Evolutionary conservation across 441 rosid species (phyloP).

Genomic region (Adansonia madagascariensis): DNA sequence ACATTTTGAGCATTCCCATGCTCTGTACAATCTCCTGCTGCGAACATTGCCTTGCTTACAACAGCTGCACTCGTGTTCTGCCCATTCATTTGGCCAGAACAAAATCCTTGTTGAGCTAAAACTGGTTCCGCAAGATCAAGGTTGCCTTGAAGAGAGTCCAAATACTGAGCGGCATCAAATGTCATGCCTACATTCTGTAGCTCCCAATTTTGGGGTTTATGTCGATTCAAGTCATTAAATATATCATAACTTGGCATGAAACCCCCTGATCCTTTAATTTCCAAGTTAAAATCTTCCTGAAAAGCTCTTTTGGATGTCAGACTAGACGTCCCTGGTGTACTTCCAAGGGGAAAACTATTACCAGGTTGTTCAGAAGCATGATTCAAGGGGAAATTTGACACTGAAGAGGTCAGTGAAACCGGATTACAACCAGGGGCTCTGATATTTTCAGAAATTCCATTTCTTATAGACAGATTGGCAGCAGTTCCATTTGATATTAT

Average conservation of each 20-base stretch:
- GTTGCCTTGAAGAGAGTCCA: conserved; percentile 43
- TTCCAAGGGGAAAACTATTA: conserved; percentile 60
- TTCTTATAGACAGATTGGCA: conserved; percentile 49
- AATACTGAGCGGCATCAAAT: conserved; percentile 52
- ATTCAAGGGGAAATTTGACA: conserved; percentile 54
- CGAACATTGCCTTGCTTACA: conserved; percentile 42
- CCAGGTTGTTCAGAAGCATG: conserved; percentile 51
- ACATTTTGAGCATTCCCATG: conserved; percentile 40
- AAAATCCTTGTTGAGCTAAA: conserved; percentile 54
- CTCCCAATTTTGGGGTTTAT: conserved; percentile 71
- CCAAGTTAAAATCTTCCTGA: conserved; percentile 60
- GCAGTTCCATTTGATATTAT: conserved; percentile 50
- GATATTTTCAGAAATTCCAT: conserved; percentile 52
- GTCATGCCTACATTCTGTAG: conserved; percentile 58
- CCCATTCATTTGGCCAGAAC: conserved; percentile 56
- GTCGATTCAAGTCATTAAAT: conserved; percentile 59
- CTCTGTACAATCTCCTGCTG: conserved; percentile 36
- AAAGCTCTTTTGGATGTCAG: conserved; percentile 50
- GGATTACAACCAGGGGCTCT: conserved; percentile 54
- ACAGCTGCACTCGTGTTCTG: conserved; percentile 42
- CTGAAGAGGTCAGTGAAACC: conserved; percentile 57
- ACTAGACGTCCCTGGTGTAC: conserved; percentile 49
- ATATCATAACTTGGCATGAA: conserved; percentile 56
- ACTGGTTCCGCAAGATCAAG: conserved; percentile 47
- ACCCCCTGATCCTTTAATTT: conserved; percentile 55